These are phyloP conservation scores for Aquilaria agallochum DNA, from an alignment of 441 rosid species.

Conservation along the genomic window DNA sequence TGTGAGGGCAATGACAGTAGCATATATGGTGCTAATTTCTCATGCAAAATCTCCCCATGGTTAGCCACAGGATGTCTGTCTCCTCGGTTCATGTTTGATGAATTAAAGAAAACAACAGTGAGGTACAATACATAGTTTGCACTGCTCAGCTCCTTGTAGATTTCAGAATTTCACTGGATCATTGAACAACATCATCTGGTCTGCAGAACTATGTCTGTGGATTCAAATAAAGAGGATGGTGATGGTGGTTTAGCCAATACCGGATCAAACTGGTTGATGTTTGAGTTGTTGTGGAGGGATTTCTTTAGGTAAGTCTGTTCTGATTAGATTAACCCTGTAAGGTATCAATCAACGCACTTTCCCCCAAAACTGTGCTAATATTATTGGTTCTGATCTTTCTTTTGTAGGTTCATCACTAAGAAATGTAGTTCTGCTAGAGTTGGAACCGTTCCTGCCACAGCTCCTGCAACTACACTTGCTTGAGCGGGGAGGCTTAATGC, in stretches of 20 bases:
- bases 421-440: conserved; percentile 67
- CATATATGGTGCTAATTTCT: conserved; percentile 86
- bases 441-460: conserved; percentile 74
- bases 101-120: conserved; percentile 72
- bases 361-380: background rate
- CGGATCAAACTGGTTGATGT: conserved; percentile 84
- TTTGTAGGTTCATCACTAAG: conserved; percentile 83
- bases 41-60: conserved; percentile 98
- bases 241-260: conserved; percentile 46
- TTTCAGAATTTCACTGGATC: background rate
- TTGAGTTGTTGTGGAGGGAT: conserved; percentile 98
- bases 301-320: conserved; percentile 76
- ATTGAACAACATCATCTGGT: conserved; percentile 13
- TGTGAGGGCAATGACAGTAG: conserved; percentile 41
- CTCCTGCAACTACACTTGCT: conserved; percentile 64
- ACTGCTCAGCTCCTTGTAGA: background rate
- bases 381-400: background rate
- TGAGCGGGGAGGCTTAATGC: conserved; percentile 22
- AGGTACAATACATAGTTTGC: conserved; percentile 25
- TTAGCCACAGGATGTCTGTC: conserved; percentile 86
- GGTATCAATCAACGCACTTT: background rate
- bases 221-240: conserved; percentile 31
- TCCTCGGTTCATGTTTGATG: conserved; percentile 90
- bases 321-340: background rate
- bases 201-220: conserved; percentile 48